Base-by-base conservation (phyloP, 768 basidiomycete species). In the Basidioascus undulatus region DNA sequence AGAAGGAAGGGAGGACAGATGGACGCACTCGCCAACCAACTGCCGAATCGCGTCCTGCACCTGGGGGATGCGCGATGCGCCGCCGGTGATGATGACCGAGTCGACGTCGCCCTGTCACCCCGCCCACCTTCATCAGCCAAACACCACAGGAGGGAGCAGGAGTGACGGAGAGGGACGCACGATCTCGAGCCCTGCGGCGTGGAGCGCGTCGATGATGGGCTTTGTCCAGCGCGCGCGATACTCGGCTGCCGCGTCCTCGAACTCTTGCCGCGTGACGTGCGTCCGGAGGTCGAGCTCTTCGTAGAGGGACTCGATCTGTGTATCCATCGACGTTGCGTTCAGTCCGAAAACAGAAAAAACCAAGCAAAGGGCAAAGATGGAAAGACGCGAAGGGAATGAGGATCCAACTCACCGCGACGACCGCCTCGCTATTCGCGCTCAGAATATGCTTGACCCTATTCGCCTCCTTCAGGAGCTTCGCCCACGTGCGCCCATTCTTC, bases 401-500 rank as follows among this genome's bases (percentile, higher is more conserved):
- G 5, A 6, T 28, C 39, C 5, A n/a, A 55, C 71, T 58, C 55
- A 82, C 82, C 45, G 69, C 66, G 4, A 79, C 68, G 30, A 59
- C 62, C 6, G 76, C 76, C 25, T 89, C 86, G 12, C 65, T 63
- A 53, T 98, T 98, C 28, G 89, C 92, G 56, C 84, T 92, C 44
- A 98, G 60, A 48, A 98, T 77, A 7, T 73, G 66, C 62, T 96
- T 98, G 50, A 94, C 69, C 44, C 87, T 69, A 15, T 69, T 71
- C 1, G 89, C 82, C 59, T 98, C 92, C 56, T 87, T 89, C 71
- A 81, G 77, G 6, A 96, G 61, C 58, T 87, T 89, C 5, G 81
- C 78, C 75, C 92, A 77, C 2, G 76, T 87, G 41, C 73, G 67
- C 54, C 72, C 71, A 53, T 87, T 80, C 47, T 64, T 62, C 23